Evolutionary conservation across 768 basidiomycete species (phyloP), one percentile per base, ranked within the genome.

Genomic region (Albatrellus ellisii): DNA sequence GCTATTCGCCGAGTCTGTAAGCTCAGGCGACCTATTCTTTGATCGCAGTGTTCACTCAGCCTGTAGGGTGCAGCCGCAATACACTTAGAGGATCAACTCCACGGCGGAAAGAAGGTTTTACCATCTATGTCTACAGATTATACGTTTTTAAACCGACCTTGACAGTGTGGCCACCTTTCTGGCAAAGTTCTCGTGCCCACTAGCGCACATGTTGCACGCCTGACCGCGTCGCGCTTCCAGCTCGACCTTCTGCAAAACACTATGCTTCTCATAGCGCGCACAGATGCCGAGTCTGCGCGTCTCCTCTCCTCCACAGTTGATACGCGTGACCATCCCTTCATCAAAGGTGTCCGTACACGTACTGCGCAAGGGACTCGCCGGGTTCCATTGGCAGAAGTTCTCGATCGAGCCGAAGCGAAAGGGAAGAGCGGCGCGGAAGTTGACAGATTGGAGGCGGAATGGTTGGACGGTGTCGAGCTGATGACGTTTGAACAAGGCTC

Each of bases 161-260:
- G 32, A n/a, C 46, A 77, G 74, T 89, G 88, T 57, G 87, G 89
- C 21, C 88, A 91, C 65, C 68, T 91, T 54, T 81, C 80, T 11
- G 90, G 90, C 40, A 94, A 95, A 60, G 88, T 94, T 20, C 71
- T 97, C 42, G 91, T 95, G 2, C 92, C 92, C 10, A 77, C 84
- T 8, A 83, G 83, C 14, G 82, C 87, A 11, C 90, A 92, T 54
- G 66, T 87, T 46, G 82, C 84, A 17, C 77, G 92, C 21, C 75
- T 97, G 39, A 66, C 88, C 48, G 75, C 91, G 9, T 70, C 88
- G 22, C 79, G 90, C 15, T 88, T 92, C 65, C 89, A 94, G 63
- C 72, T 89, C 45, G 92, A 97, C 59, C 67, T 97, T 45, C 68
- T 95, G 54, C 82, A 86, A 56, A 81, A 79, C 43, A 83, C 85